Conservation (phyloP, 2,329 filamentous ascomycete genomes). For the Bipolaris cookei region DNA sequence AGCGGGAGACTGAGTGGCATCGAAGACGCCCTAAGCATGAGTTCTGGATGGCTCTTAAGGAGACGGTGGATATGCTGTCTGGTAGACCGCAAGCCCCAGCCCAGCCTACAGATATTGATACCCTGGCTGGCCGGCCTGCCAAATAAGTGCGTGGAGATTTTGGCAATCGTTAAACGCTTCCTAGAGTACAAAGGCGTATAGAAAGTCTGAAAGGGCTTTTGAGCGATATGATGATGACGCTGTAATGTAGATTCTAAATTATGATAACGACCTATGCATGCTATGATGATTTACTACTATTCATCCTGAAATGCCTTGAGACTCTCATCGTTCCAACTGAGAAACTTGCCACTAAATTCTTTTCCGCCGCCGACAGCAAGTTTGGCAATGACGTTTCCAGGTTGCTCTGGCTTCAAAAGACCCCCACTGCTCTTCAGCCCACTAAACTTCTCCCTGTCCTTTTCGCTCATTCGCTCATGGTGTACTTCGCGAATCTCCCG, state of each 20-base stretch:
- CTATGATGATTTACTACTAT: conserved; percentile 3
- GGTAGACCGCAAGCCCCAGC: conserved; percentile 54
- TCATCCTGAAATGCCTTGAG: conserved; percentile 27
- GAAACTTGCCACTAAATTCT: conserved; percentile 76
- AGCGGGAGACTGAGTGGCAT: conserved; percentile 87
- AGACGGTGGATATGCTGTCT: conserved; percentile 82
- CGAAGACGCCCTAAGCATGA: conserved; percentile 83
- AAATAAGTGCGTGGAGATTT: background rate
- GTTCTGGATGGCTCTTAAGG: conserved; percentile 83
- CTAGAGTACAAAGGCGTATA: background rate
- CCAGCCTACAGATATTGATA: conserved; percentile 27
- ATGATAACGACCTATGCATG: conserved; percentile 6
- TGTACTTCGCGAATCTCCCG: conserved; percentile 78
- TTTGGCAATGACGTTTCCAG: conserved; percentile 83
- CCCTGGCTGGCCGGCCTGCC: conserved; percentile 29
- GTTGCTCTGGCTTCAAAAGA: conserved; percentile 80
- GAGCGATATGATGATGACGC: conserved; percentile 2
- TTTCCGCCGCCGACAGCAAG: conserved; percentile 68
- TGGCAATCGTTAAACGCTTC: background rate
- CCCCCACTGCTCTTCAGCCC: conserved; percentile 72
- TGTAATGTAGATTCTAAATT: conserved; percentile 14
- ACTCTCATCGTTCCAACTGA: conserved; percentile 56
- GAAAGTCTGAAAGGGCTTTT: background rate
- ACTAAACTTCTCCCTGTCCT: conserved; percentile 69
- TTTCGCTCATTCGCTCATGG: conserved; percentile 63